Evolutionary conservation across 495 filamentous ascomycete species (phyloP).

Genomic region (Penicillium manginii): DNA sequence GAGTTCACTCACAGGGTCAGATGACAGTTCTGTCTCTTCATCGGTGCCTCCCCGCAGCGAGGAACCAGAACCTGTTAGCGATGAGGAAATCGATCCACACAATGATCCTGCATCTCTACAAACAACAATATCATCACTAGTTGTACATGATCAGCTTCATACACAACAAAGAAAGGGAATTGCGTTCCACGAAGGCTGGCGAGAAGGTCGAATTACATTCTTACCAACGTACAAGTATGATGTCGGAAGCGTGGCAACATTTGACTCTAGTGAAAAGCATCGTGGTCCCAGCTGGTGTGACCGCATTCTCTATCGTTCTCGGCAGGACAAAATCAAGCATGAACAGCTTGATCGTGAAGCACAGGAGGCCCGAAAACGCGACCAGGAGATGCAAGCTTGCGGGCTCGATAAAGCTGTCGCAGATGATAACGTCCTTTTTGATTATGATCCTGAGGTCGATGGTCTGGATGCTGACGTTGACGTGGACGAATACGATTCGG

Average conservation of each 20-base stretch:
- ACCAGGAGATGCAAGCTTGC: slow-evolving; percentile 82
- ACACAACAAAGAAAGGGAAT: slow-evolving; percentile 73
- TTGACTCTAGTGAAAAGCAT: slow-evolving; percentile 93
- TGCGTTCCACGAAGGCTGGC: slow-evolving; percentile 88
- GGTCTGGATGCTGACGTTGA: slow-evolving; percentile 41
- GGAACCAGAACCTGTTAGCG: slow-evolving; percentile 24
- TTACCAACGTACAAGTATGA: slow-evolving; percentile 97
- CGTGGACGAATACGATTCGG: slow-evolving; percentile 60
- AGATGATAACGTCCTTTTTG: slow-evolving; percentile 85
- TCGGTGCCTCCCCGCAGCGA: slow-evolving; percentile 10
- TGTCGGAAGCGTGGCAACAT: slow-evolving; percentile 86
- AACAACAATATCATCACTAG: slow-evolving; percentile 80
- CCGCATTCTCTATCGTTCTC: slow-evolving; percentile 85
- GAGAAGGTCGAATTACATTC: slow-evolving; percentile 85
- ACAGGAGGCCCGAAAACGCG: slow-evolving; percentile 67
- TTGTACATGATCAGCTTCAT: slow-evolving; percentile 88
- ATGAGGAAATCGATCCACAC: slow-evolving; percentile 47
- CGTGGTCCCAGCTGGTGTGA: slow-evolving; percentile 97
- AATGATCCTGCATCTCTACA: slow-evolving; percentile 70
- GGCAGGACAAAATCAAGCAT: slow-evolving; percentile 69
- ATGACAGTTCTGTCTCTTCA: slow-evolving; percentile 16
- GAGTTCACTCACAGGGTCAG: slow-evolving; percentile 7
- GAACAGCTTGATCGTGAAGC: slow-evolving; percentile 67
- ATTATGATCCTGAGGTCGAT: slow-evolving; percentile 86
- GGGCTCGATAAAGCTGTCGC: slow-evolving; percentile 74